A percentile compares a stretch with the other conserved stretches of the same genome.
phyloP scores from a whole-genome alignment of 2,329 filamentous ascomycete genomes.

The Penicillium sp. region DNA sequence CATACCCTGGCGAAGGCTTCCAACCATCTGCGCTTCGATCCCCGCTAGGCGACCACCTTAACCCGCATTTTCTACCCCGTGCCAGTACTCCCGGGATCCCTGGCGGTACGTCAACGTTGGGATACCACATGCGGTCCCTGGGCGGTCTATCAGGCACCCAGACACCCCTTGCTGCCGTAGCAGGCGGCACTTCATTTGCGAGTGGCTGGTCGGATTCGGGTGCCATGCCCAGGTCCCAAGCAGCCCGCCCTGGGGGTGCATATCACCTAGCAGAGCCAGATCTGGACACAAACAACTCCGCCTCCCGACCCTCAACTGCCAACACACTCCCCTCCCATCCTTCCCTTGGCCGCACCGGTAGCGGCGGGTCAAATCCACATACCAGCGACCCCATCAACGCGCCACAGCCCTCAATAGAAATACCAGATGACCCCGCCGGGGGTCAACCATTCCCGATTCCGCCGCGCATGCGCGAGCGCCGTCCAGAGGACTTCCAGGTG shows the following conservation, averaged over 20 bases:
- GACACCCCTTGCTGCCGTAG: conserved; percentile 49
- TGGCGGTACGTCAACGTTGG: conserved; percentile 50
- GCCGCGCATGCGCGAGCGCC: conserved; percentile 65
- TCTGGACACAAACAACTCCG: conserved; percentile 37
- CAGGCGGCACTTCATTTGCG: conserved; percentile 43
- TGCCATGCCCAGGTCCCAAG: conserved; percentile 16
- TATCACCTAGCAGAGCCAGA: conserved; percentile 34
- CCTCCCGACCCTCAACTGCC: conserved; percentile 46
- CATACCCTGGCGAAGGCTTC: conserved; percentile 30
- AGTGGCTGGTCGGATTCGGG: conserved; percentile 36
- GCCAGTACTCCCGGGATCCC: conserved; percentile 49
- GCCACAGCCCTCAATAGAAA: conserved; percentile 21
- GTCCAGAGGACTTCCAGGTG: conserved; percentile 84
- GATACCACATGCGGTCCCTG: conserved; percentile 49
- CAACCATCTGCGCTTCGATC: conserved; percentile 37
- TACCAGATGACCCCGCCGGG: conserved; percentile 18
- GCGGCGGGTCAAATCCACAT: conserved; percentile 27
- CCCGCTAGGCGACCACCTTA: conserved; percentile 40
- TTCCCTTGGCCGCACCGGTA: conserved; percentile 23
- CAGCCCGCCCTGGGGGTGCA: conserved; percentile 14
- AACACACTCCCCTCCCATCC: conserved; percentile 35
- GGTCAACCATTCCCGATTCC: conserved; percentile 37
- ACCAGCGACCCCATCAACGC: conserved; percentile 26
- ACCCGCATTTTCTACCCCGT: conserved; percentile 44
- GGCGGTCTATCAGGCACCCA: conserved; percentile 50